A percentile compares a stretch with the other conserved stretches of the same genome.
phyloP scores from a whole-genome alignment of 768 basidiomycete genomes.

The Hypsizygus marmoreus region DNA sequence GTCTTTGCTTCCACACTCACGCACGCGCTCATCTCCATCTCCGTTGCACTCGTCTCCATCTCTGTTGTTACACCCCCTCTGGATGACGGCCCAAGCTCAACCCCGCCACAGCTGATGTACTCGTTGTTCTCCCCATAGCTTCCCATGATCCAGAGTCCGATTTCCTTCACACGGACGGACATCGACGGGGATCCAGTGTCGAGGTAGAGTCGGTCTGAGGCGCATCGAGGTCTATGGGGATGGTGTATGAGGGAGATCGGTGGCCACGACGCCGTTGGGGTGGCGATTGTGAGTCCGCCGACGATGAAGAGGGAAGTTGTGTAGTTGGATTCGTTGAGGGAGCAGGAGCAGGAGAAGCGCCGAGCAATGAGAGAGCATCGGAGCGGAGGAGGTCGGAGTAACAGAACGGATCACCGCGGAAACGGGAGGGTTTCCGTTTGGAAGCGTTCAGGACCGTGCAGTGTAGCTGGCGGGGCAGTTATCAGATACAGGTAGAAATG shows the following conservation, averaged over 20 bases:
- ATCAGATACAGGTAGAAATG: constrained; percentile 45
- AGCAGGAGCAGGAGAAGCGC: not conserved
- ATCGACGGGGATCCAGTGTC: constrained; percentile 52
- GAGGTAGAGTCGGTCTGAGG: constrained; percentile 27
- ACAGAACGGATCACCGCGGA: constrained; percentile 17
- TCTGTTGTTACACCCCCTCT: too few species aligned
- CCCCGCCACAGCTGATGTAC: constrained; percentile 53
- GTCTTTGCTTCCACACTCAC: too few species aligned
- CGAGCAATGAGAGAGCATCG: not conserved
- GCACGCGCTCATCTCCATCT: too few species aligned
- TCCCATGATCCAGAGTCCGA: constrained; percentile 75
- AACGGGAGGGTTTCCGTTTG: constrained; percentile 12
- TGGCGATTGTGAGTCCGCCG: not conserved
- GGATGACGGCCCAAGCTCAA: too few species aligned
- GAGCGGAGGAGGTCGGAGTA: constrained; percentile 18
- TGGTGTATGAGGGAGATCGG: too few species aligned
- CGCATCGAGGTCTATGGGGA: not conserved
- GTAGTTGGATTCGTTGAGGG: not conserved
- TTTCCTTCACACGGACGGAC: constrained; percentile 44
- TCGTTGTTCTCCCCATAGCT: constrained; percentile 63
- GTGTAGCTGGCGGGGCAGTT: constrained; percentile 30
- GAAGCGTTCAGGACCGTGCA: constrained; percentile 23
- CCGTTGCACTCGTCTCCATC: too few species aligned
- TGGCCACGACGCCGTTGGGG: not conserved
- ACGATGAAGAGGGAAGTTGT: not conserved